Base-by-base conservation (phyloP, 2,329 filamentous ascomycete species). In the Alternaria sp. region DNA sequence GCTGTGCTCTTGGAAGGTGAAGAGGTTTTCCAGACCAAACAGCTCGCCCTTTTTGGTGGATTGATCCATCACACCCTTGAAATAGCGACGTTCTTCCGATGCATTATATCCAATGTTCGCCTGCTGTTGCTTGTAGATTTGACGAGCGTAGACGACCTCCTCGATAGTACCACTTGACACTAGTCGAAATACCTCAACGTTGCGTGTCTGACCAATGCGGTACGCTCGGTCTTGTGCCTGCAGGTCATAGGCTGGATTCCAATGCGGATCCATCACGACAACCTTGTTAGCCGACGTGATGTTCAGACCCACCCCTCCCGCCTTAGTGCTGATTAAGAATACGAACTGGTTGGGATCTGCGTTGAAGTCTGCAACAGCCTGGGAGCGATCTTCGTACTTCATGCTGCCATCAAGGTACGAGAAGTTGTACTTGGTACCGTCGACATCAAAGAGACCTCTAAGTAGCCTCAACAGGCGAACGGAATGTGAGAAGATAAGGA, bases 41-140 rank as follows among this genome's bases (percentile, higher is more conserved):
- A 99, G 93, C 78, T 99, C 96, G 15, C 96, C 96, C 71, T 95
- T 95, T 67, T 94, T 89, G 26, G 88, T 88, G 23, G 88, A 88
- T 68, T 93, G 88, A 65, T 96, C 91, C 80, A 97, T 95, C 0
- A 98, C 93, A 44, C 96, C 96, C 69, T 91, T 93, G 83, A 99
- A 99, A 79, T 99, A 99, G 2, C 96, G 89, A 4, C 96, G 89
- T 79, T 99, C 96, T 6, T 90, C 91, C 0, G 93, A 96, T 0
- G 96, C 96, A 32, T 90, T 96, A 80, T 99, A 98, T 1, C 93
- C 96, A 62, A 99, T 98, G 74, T 97, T 98, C 25, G 96, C 95
- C 81, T 98, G 96, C 74, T 99, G 96, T 76, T 99, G 96, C 79
- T 99, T 99, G 85, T 99, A 99, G 43, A 99, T 96, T 74, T 99